Base-by-base conservation (phyloP, 768 basidiomycete genomes). In the Omphalotus guepiniiformis region DNA sequence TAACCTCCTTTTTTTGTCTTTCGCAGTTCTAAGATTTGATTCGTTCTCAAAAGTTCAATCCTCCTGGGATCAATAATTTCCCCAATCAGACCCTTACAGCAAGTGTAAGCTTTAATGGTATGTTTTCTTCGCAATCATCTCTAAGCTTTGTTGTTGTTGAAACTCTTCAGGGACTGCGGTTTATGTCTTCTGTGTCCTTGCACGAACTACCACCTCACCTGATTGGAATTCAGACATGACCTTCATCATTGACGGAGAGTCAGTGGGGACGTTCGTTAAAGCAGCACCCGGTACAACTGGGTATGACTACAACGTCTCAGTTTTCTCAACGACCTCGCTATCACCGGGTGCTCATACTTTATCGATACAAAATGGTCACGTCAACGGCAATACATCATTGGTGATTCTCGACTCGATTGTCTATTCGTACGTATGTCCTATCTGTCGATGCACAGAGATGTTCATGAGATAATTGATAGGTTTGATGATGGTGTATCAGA, bases 131-230 rank as follows among this genome's bases (percentile, higher is more conserved):
- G 11, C 26, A 4, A 21, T 18, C 16, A 8, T 21, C 9, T 26
- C 23, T 34, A 30, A 19, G 8, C 11, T 18, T 22, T 23, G 11
- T 9, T 13, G 22, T 7, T 6, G n/a, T n/a, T n/a, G n/a, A 28
- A 19, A 26, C 19, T 25, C 36, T 19, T 25, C 19, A 75, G 73
- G 73, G 7, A 62, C 68, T n/a, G 72, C 73, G 1, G 55, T 76
- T n/a, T 75, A 74, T 53, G 68, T 75, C 4, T 72, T 62, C 50
- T 71, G 70, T 49, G 61, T 64, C 16, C 51, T 70, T 11, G 56
- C 71, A 0, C 55, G 61, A 32, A 56, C 61, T 3, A 48, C 40
- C 19, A 42, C 23, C 12, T 30, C 34, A 22, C 63, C 62, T 11
- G 53, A 57, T 40, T 68, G 58, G 15, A 45, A 63, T 48, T 51